Conservation (phyloP, 495 filamentous ascomycete species). For the Penicillium turbatum region DNA sequence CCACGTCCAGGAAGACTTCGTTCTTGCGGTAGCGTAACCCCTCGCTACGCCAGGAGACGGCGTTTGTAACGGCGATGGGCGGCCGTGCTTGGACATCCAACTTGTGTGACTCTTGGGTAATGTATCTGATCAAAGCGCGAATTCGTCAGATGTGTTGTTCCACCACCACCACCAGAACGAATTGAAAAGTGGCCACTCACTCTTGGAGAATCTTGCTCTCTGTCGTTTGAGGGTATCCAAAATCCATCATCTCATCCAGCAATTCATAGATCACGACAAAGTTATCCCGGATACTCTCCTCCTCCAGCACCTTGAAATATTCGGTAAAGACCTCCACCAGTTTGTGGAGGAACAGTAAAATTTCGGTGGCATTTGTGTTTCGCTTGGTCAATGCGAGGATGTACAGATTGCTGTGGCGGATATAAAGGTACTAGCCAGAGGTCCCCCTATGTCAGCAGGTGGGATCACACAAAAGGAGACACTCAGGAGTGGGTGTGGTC, state of each 20-base stretch:
- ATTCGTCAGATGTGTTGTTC: conserved; percentile 10
- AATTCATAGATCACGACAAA: conserved; percentile 99
- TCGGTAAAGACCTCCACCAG: conserved; percentile 99
- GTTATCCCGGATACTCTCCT: conserved; percentile 99
- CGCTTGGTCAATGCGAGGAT: conserved; percentile 97
- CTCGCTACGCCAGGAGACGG: conserved; percentile 96
- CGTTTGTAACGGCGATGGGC: conserved; percentile 98
- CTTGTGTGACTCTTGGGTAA: conserved; percentile 99
- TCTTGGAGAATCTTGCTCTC: conserved; percentile 99
- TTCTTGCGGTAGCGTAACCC: conserved; percentile 99
- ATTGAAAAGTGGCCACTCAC: conserved; percentile 31
- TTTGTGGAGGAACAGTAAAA: conserved; percentile 96
- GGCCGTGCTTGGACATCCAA: conserved; percentile 97
- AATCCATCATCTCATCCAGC: conserved; percentile 99
- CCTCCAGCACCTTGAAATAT: conserved; percentile 99
- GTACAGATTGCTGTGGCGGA: conserved; percentile 98
- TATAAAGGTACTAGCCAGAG: conserved; percentile 84
- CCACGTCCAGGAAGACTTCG: conserved; percentile 96
- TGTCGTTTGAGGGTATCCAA: conserved; percentile 98
- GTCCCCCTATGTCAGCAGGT: conserved; percentile 14
- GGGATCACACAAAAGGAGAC: conserved; percentile 15
- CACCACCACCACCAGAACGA: not conserved
- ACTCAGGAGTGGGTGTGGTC: conserved; percentile 14
- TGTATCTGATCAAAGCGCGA: conserved; percentile 56
- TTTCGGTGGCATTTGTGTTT: conserved; percentile 98